phyloP scores from a whole-genome alignment of 441 rosid species.

The Pelargonium citronellum region DNA sequence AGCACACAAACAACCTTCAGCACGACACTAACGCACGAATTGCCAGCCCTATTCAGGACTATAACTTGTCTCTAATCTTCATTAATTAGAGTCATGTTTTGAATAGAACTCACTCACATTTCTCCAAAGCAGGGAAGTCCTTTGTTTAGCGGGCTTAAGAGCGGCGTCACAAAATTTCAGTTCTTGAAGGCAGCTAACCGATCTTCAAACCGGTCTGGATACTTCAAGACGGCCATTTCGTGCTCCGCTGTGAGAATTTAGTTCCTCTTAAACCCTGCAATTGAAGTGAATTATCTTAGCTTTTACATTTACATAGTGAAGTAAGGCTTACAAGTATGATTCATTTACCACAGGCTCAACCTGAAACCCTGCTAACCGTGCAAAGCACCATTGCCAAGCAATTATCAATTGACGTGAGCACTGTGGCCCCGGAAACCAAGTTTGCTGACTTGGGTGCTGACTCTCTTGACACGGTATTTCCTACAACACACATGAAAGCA shows the following conservation, averaged over 20 bases:
- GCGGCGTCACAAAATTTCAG: slow-evolving; percentile 25
- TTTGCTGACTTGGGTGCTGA: slow-evolving; percentile 71
- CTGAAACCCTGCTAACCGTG: slow-evolving; percentile 48
- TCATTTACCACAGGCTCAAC: slow-evolving; percentile 30
- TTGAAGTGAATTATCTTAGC: not conserved
- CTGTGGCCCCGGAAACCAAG: slow-evolving; percentile 52
- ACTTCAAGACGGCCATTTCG: slow-evolving; percentile 34
- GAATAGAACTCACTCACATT: not conserved
- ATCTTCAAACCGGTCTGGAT: slow-evolving; percentile 24
- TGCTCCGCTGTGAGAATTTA: slow-evolving; percentile 41
- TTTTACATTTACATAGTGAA: not conserved
- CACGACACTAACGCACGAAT: too few relatives aligned
- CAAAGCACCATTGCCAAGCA: slow-evolving; percentile 60
- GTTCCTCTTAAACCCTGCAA: not conserved
- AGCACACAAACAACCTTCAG: too few relatives aligned
- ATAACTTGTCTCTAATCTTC: too few relatives aligned
- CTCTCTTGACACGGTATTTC: slow-evolving; percentile 54
- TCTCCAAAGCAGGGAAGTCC: slow-evolving; percentile 34
- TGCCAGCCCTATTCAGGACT: too few relatives aligned
- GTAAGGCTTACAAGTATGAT: not conserved
- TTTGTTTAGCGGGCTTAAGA: slow-evolving; percentile 26
- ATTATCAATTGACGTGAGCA: slow-evolving; percentile 46
- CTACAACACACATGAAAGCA: not conserved
- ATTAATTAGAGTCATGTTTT: too few relatives aligned
- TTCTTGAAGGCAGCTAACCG: slow-evolving; percentile 25